Evolutionary conservation across 1,139 yeast genomes (phyloP), one percentile per base, ranked within the genome.

Genomic region (Candida sp.): DNA sequence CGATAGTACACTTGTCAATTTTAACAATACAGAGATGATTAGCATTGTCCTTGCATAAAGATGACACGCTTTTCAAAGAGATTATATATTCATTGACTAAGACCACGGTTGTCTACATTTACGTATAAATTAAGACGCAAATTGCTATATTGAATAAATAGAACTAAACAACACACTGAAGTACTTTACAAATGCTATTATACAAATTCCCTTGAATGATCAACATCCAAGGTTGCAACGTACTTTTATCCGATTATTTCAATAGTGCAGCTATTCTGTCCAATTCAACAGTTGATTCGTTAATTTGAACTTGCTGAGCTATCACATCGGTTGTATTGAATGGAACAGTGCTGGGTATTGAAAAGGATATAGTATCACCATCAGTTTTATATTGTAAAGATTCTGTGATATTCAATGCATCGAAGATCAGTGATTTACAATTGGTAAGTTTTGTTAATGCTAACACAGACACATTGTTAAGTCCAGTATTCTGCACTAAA

Each of bases 1-100:
- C 64, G 75, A 59, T 72, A 60, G 77, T 68, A 70, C 78, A 72
- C 69, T 72, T 72, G 78, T 73, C 78, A 73, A 73, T 66, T 72
- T 70, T 73, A 86, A 86, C 91, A 85, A 86, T 87, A 87, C 95
- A 87, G 95, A 87, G 95, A 87, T 86, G 95, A 87, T 87, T 84
- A 87, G 95, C 95, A 87, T 87, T 90, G 95, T 90, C 95, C 95
- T 90, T 87, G 95, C 95, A 87, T 87, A 87, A 87, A 90, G 95
- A 86, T 86, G 95, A 86, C 95, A 86, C 93, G 93, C 95, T 84
- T 80, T 85, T 83, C 90, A 86, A 86, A 86, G 95, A 87, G 95
- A 86, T 87, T 85, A 15, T 15, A 15, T 15, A 15, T 15, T 15
- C 19, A 15, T 15, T 15, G 19, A 15, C 19, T 15, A 15, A 15